Conservation (phyloP, 2,329 filamentous ascomycete genomes). For the Talaromyces albobiverticillius region DNA sequence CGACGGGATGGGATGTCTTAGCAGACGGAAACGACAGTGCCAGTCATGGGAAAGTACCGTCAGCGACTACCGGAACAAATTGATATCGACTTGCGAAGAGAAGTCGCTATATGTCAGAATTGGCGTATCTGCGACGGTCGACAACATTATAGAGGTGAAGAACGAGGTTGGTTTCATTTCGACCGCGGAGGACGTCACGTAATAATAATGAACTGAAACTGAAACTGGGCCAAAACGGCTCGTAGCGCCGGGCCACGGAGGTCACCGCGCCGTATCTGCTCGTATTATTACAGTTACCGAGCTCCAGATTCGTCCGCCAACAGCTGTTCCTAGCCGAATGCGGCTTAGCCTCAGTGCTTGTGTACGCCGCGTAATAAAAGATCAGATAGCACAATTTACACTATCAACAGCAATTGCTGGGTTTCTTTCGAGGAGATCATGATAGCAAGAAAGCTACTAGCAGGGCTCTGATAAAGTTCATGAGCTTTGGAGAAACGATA, state of each 20-base stretch:
- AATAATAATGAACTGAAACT: constrained; percentile 8
- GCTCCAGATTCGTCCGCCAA: neutral
- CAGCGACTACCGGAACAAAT: neutral
- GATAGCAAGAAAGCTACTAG: too few species aligned
- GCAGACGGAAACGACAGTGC: constrained; percentile 1
- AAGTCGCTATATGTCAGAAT: neutral
- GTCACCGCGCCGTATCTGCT: constrained; percentile 8
- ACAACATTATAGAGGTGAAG: constrained; percentile 5
- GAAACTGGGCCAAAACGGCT: constrained; percentile 7
- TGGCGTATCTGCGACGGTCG: neutral
- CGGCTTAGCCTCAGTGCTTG: too few species aligned
- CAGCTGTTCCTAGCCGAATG: neutral
- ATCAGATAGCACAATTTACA: too few species aligned
- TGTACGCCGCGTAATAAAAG: too few species aligned
- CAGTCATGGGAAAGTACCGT: neutral
- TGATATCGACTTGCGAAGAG: neutral
- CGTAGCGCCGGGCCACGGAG: constrained; percentile 15
- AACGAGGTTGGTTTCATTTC: neutral
- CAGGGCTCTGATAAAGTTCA: too few species aligned
- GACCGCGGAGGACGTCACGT: neutral
- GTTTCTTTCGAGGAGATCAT: too few species aligned
- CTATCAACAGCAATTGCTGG: too few species aligned
- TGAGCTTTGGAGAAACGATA: too few species aligned
- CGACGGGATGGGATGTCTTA: neutral
- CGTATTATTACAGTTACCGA: neutral